These are phyloP conservation scores for Solanum aculeatissimum DNA, from an alignment of 305 asterid species.

Conservation along the genomic window DNA sequence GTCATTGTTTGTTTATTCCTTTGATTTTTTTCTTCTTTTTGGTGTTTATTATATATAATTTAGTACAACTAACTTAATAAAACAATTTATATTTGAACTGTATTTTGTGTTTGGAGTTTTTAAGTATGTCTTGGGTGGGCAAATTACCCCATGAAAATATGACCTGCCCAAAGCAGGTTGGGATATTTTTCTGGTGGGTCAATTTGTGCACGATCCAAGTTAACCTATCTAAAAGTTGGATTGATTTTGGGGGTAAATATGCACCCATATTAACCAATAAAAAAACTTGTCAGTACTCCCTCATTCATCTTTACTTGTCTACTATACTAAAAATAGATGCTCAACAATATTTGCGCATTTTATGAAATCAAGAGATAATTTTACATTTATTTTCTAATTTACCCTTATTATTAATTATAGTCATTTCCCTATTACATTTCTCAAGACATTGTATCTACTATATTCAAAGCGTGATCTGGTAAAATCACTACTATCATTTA, in stretches of 20 bases:
- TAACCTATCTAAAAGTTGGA: background rate
- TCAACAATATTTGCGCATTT: too few species aligned
- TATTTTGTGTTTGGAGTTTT: background rate
- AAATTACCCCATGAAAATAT: background rate
- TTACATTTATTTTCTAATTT: too few species aligned
- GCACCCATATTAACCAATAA: background rate
- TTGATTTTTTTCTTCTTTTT: background rate
- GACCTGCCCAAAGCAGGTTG: background rate
- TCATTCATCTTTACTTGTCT: too few species aligned
- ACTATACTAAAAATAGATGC: too few species aligned
- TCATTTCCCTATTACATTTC: too few species aligned
- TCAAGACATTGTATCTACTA: too few species aligned
- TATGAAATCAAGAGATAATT: too few species aligned
- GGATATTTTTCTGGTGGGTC: background rate
- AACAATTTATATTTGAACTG: background rate
- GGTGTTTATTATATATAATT: background rate
- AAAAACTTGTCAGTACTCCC: background rate
- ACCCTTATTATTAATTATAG: too few species aligned
- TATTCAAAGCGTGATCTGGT: too few species aligned
- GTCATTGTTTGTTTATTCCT: background rate
- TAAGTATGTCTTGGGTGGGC: background rate
- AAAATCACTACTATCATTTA: too few species aligned
- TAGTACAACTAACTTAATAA: background rate
- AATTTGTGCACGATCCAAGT: background rate
- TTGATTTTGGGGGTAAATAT: background rate